Evolutionary conservation across 805 yeast species (phyloP), one percentile per base, ranked within the genome.

Genomic region (Nadsonia fulvescens): DNA sequence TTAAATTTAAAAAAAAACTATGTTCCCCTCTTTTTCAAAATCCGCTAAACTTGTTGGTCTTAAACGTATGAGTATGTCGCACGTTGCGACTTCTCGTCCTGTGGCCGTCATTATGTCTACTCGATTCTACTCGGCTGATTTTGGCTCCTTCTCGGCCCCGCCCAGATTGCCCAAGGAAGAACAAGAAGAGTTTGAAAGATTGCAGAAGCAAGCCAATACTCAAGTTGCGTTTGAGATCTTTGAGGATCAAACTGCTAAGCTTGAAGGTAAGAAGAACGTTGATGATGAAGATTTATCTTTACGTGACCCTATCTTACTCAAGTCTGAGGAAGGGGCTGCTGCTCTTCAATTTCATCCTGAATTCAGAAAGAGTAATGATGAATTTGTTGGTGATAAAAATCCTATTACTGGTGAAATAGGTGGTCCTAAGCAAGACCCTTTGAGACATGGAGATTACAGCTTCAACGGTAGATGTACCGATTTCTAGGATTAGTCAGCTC

Each of bases 401-500:
- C 98, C 98, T 0, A 63, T 46, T 26, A 89, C 98, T 1, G 98
- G 98, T 3, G 98, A 89, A 51, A 60, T 74, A 12, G 93, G 93
- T 24, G 98, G 98, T 0, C 98, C 98, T 14, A 89, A 89, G 44
- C 96, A 89, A 49, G 95, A 89, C 44, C 98, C 98, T 1, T 59
- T 81, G 36, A 68, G 70, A 40, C 86, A 79, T 40, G 82, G 82
- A 10, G 96, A 83, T 41, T 89, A 91, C 67, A 73, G 94, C 6
- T 89, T 74, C 49, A 86, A 89, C 44, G 98, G 98, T 1, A 66
- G 96, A 45, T 94, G 81, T 15, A 86, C 96, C 2, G 98, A 89
- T 47, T 89, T 89, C 43, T 89, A 51, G 46, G n/a, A 5, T 11
- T 8, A 14, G 10, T n/a, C 5, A 15, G 10, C 16, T 13, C n/a